These are phyloP conservation scores for Kwoniella sp. DNA, from an alignment of 768 basidiomycete genomes.

Conservation along the genomic window DNA sequence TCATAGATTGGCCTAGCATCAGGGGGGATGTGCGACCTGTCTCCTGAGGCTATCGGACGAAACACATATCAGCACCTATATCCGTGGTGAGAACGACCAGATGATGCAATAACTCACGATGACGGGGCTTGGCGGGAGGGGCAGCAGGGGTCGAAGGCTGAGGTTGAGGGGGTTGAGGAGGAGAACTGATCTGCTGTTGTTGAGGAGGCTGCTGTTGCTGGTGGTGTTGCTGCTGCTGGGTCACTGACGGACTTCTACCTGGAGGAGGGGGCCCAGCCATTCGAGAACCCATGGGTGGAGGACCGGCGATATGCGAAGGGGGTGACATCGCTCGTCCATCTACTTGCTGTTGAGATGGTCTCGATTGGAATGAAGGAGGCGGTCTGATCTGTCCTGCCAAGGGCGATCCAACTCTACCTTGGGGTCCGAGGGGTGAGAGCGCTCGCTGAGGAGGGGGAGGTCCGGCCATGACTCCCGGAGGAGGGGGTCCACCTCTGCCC, in stretches of 20 bases:
- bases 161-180: constrained; percentile 49
- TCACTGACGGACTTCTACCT: constrained; percentile 25
- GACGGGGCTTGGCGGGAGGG: constrained; percentile 59
- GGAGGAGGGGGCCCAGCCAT: constrained; percentile 51
- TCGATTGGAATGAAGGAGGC: constrained; percentile 22
- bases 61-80: neutral
- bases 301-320: neutral
- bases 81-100: neutral
- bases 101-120: constrained; percentile 61
- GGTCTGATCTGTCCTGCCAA: constrained; percentile 24
- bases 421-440: constrained; percentile 46
- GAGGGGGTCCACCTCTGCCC: constrained; percentile 30
- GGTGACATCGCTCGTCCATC: no score
- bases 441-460: constrained; percentile 42
- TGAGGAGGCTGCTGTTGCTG: constrained; percentile 22
- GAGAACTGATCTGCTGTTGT: constrained; percentile 25
- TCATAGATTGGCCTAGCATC: constrained; percentile 67
- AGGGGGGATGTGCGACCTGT: constrained; percentile 87
- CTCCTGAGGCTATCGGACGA: constrained; percentile 70
- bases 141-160: constrained; percentile 56
- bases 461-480: constrained; percentile 35
- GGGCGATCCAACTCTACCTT: constrained; percentile 29
- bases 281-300: constrained; percentile 30
- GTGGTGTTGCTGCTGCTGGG: constrained; percentile 21
- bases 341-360: no score